These are phyloP conservation scores for Phyllosticta citribraziliensis DNA, from an alignment of 2,329 filamentous ascomycete genomes.

Conservation along the genomic window DNA sequence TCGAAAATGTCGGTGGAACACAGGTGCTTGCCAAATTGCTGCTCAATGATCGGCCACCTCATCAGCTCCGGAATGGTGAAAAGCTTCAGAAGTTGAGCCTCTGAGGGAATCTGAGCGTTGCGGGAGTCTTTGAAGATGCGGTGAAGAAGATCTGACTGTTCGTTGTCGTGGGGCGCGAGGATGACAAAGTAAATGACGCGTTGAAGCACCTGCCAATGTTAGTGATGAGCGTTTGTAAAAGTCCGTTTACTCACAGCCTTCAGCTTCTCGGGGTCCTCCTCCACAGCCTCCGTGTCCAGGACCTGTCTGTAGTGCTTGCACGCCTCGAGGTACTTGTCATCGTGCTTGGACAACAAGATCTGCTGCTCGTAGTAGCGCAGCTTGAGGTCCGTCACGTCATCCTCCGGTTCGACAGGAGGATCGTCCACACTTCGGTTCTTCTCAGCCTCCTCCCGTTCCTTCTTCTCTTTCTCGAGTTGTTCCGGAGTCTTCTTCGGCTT, in stretches of 20 bases:
- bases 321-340: conserved; percentile 91
- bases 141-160: conserved; percentile 94
- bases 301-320: conserved; percentile 99
- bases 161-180: conserved; percentile 93
- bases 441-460: conserved; percentile 76
- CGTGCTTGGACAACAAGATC: conserved; percentile 89
- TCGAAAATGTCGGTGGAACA: conserved; percentile 87
- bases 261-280: conserved; percentile 78
- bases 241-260: conserved; percentile 51
- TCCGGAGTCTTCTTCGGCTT: conserved; percentile 86
- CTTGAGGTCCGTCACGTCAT: conserved; percentile 94
- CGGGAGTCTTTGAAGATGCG: conserved; percentile 80
- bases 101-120: conserved; percentile 65
- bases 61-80: conserved; percentile 96
- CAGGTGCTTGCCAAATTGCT: conserved; percentile 80
- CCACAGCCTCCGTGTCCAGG: conserved; percentile 88
- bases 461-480: conserved; percentile 82
- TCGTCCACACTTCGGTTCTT: conserved; percentile 69
- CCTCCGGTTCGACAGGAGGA: conserved; percentile 63
- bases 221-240: conserved; percentile 6
- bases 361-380: conserved; percentile 95
- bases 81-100: conserved; percentile 79
- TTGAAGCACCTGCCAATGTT: conserved; percentile 60
- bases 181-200: conserved; percentile 97
- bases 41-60: conserved; percentile 91